Evolutionary conservation across 163 green algal genomes (phyloP), one percentile per base, ranked within the genome.

Genomic region (Chlorella variabilis): DNA sequence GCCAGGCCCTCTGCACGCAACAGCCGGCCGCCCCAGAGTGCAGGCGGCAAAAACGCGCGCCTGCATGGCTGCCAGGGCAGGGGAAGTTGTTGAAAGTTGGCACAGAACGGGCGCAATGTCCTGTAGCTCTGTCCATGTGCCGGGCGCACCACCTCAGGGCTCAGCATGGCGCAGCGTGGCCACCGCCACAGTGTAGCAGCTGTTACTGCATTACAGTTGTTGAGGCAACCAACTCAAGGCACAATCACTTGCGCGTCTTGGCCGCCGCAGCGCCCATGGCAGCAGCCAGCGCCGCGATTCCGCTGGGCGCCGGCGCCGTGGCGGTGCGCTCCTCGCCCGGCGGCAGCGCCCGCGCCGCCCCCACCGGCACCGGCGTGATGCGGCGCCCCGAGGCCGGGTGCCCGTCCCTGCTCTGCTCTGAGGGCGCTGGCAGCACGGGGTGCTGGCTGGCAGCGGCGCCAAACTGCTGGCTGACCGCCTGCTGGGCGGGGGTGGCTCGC

Each of bases 281-380:
- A 2, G 75, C 75, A 54, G 80, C 80, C 70, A 85, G n/a, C 0
- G 68, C 68, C 2, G 80, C 80, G 17, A 85, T 79, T 36, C 75
- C 75, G 29, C 29, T 31, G 20, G 34, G n/a, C 25, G 74, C 33
- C 20, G 29, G 54, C 1, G 59, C 80, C 0, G 66, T 36, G 13
- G 58, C 48, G 0, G 67, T 66, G 23, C 45, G 69, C 69, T 76
- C 48, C 51, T 76, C 41, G 3, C 69, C 49, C 31, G 59, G 69
- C 56, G 48, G 80, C 69, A 69, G 54, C 54, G 75, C 29, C 42
- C 39, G 41, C 2, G 80, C 61, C 0, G 61, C 21, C 1, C 18
- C 42, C 38, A 86, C 62, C 11, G 65, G 82, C 6, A 86, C 15
- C 27, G 82, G 82, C 0, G 82, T 86, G 51, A 86, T 86, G 65